These are phyloP conservation scores for Ceratocystis ficicola DNA, from an alignment of 2,329 filamentous ascomycete genomes.

Conservation along the genomic window DNA sequence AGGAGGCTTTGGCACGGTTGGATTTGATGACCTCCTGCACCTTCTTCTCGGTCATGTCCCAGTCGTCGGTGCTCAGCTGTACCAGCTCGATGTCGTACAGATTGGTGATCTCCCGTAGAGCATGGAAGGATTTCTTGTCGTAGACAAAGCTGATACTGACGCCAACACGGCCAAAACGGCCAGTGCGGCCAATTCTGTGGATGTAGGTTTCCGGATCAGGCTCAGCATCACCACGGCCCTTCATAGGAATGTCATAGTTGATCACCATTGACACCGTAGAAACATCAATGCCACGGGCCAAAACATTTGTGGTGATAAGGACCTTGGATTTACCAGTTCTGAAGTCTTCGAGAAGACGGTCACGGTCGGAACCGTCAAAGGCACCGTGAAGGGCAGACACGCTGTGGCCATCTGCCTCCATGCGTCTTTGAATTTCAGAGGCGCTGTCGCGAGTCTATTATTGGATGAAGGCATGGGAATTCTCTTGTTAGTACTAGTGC, in stretches of 20 bases:
- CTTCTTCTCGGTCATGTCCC: slow-evolving; percentile 75
- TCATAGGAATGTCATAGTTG: slow-evolving; percentile 83
- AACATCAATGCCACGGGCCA: slow-evolving; percentile 88
- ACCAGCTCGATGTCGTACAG: slow-evolving; percentile 73
- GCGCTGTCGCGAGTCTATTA: slow-evolving; percentile 71
- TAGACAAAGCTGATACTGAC: slow-evolving; percentile 93
- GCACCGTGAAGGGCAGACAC: slow-evolving; percentile 83
- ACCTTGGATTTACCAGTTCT: slow-evolving; percentile 81
- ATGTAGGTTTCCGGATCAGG: slow-evolving; percentile 93
- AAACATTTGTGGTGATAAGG: slow-evolving; percentile 92
- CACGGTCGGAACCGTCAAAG: slow-evolving; percentile 71
- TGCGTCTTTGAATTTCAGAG: slow-evolving; percentile 68
- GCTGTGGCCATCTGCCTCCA: slow-evolving; percentile 80
- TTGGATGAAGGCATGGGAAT: not conserved
- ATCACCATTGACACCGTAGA: slow-evolving; percentile 93
- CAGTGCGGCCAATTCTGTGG: slow-evolving; percentile 93
- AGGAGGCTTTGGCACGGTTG: slow-evolving; percentile 45
- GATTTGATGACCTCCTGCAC: slow-evolving; percentile 74
- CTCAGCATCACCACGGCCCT: slow-evolving; percentile 62
- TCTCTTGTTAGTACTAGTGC: slow-evolving; percentile 7
- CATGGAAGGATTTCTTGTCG: slow-evolving; percentile 67
- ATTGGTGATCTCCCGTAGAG: slow-evolving; percentile 65
- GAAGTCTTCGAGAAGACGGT: slow-evolving; percentile 76
- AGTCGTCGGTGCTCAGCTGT: slow-evolving; percentile 71
- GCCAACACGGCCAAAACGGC: slow-evolving; percentile 89